Base-by-base conservation (phyloP, 352 stramenopile species). In the Phytophthora megakarya region DNA sequence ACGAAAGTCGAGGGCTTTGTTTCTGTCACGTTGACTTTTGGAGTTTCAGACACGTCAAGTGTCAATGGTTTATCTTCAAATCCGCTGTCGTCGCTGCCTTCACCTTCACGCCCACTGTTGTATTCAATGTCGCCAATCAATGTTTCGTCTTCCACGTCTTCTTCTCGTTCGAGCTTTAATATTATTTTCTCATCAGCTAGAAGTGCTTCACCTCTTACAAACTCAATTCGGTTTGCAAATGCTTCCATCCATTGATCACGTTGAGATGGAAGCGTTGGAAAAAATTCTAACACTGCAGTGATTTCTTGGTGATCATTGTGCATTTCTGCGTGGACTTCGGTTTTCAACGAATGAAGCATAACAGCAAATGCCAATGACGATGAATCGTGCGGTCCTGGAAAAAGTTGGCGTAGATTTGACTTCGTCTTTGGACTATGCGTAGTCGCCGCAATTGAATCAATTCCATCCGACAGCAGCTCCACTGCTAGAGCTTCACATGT, bases 131-230 rank as follows among this genome's bases (percentile, higher is more conserved):
- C 11, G 7, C 11, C 16, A 16, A 53, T 32, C 6, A 42, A 7
- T 44, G 11, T n/a, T 43, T 72, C 23, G 55, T 56, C 21, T 18
- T 66, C 72, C 19, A 66, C 48, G 28, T 18, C 9, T 45, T 68
- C 51, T 50, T 60, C 44, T 40, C 42, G 15, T 38, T 88, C 79
- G 3, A 90, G 65, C 5, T 37, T 67, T 9, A 89, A 23, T 10
- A 90, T 70, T 12, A 74, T 44, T 46, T 81, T 84, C 15, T 91
- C 81, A 39, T 89, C 80, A 0, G 45, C 57, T 1, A 89, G 60
- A 0, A 89, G 70, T 30, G 77, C 72, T 58, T 89, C 78, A 11
- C 82, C 80, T 60, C 86, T 84, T 2, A 54, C 49, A 16, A 81
- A 65, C 19, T 84, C 69, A 11, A 89, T 73, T 12, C 72, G 70